phyloP scores from a whole-genome alignment of 2,329 filamentous ascomycete genomes.

The Pseudocercospora eumusae region DNA sequence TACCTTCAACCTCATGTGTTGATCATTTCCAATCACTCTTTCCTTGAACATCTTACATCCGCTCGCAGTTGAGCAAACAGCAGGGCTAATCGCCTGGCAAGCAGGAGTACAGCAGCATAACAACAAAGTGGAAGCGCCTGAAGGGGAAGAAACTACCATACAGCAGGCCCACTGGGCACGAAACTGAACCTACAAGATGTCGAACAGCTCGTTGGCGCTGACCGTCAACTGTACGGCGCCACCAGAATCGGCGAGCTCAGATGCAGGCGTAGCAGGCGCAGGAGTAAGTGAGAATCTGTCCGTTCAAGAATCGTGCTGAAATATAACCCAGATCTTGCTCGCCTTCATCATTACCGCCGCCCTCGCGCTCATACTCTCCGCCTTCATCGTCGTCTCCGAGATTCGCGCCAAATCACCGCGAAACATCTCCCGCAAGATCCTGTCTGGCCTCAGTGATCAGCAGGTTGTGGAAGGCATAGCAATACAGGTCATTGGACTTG shows the following conservation, averaged over 20 bases:
- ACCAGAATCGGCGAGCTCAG: constrained; percentile 51
- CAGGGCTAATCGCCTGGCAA: not conserved
- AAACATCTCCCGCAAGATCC: constrained; percentile 62
- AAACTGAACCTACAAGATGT: constrained; percentile 12
- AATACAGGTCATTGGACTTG: constrained; percentile 65
- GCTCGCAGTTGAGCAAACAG: constrained; percentile 1
- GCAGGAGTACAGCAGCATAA: not conserved
- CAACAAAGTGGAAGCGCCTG: not conserved
- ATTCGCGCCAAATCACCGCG: constrained; percentile 50
- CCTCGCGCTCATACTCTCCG: constrained; percentile 58
- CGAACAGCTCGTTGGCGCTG: constrained; percentile 17
- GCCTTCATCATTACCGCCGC: constrained; percentile 67
- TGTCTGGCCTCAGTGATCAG: constrained; percentile 67
- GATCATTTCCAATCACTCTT: not conserved
- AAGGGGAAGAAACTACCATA: not conserved
- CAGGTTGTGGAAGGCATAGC: constrained; percentile 69
- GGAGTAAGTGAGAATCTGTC: constrained; percentile 49
- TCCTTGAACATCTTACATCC: not conserved
- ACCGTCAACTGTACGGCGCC: constrained; percentile 46
- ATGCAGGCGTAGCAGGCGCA: constrained; percentile 60
- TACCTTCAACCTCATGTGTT: not conserved
- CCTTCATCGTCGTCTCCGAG: constrained; percentile 60
- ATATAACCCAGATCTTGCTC: constrained; percentile 55
- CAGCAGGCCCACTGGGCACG: not conserved
- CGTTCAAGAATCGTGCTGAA: not conserved